Evolutionary conservation across 257 asterid genomes (phyloP), one percentile per base, ranked within the genome.

Genomic region (Ehretia macrophylla): DNA sequence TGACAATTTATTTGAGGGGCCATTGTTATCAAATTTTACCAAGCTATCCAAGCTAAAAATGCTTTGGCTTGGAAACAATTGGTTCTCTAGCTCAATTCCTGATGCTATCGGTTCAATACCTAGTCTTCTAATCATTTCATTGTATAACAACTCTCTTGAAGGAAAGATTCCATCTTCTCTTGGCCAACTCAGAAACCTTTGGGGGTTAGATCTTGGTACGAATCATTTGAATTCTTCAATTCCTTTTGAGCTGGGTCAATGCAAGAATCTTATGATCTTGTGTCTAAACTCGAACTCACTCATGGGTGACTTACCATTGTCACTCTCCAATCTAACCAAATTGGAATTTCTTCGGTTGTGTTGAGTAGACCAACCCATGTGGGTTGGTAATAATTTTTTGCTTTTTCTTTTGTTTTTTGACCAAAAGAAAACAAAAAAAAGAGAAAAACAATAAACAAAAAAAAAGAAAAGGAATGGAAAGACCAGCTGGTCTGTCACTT

Each of bases 281-380:
- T 58, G 64, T 66, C 39, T 79, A 14, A 70, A 77, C 11, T 10
- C 4, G 9, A 74, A 87, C 69, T 70, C 72, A 3, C 66, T 86
- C 4, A 60, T 79, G 8, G 97, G 96, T 16, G 32, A 79, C 44
- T 67, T 92, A 82, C 96, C 96, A 65, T 18, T 19, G 63, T 79
- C 95, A 42, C 39, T 88, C 18, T 80, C 95, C n/a, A 80, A 72
- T 32, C 68, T 88, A 65, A 79, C 78, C 63, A 51, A 69, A 74
- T 44, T 90, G 97, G 97, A 76, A 83, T 17, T 62, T 63, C 32
- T 35, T 90, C 63, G 2, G 12, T 42, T n/a, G n/a, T n/a, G n/a
- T n/a, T n/a, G n/a, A n/a, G n/a, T n/a, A n/a, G n/a, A n/a, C n/a
- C n/a, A n/a, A n/a, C n/a, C n/a, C n/a, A n/a, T n/a, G n/a, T n/a